Evolutionary conservation across 129 eudicot genomes (phyloP).

Genomic region (Saussurea involucrata): DNA sequence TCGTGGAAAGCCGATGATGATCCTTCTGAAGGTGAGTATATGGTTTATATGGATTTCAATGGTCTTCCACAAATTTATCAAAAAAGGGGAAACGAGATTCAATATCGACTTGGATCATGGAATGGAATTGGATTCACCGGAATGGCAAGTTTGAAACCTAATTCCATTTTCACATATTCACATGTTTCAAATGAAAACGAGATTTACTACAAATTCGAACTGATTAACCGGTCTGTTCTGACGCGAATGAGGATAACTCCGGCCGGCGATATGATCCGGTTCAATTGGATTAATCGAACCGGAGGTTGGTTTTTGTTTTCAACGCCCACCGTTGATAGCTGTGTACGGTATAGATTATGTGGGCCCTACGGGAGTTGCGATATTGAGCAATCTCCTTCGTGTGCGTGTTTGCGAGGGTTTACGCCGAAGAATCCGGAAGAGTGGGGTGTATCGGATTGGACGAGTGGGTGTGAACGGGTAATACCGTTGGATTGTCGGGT

Average conservation of each 20-base stretch:
- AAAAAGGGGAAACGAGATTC: background rate
- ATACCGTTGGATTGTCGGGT: constrained; percentile 21
- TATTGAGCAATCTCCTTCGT: constrained; percentile 6
- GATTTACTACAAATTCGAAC: background rate
- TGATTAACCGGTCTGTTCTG: background rate
- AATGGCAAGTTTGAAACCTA: background rate
- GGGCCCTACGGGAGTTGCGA: constrained; percentile 41
- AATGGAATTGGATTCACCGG: constrained; percentile 19
- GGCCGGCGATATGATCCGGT: constrained; percentile 6
- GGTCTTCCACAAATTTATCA: constrained; percentile 20
- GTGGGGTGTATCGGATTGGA: constrained; percentile 42
- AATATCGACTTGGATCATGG: constrained; percentile 21
- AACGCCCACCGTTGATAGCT: constrained; percentile 1
- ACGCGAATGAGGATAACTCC: background rate
- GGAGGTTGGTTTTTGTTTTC: constrained; percentile 10
- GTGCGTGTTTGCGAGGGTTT: constrained; percentile 39
- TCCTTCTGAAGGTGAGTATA: constrained; percentile 16
- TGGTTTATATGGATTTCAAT: constrained; percentile 3
- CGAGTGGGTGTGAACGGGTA: constrained; percentile 39
- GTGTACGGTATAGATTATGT: constrained; percentile 34
- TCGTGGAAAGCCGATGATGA: constrained; percentile 25
- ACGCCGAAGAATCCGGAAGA: constrained; percentile 26
- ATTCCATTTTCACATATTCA: background rate
- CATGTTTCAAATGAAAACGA: background rate
- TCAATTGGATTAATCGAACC: constrained; percentile 4